Evolutionary conservation across 805 yeast species (phyloP).

Genomic region (Myxozyma lipomycoides): DNA sequence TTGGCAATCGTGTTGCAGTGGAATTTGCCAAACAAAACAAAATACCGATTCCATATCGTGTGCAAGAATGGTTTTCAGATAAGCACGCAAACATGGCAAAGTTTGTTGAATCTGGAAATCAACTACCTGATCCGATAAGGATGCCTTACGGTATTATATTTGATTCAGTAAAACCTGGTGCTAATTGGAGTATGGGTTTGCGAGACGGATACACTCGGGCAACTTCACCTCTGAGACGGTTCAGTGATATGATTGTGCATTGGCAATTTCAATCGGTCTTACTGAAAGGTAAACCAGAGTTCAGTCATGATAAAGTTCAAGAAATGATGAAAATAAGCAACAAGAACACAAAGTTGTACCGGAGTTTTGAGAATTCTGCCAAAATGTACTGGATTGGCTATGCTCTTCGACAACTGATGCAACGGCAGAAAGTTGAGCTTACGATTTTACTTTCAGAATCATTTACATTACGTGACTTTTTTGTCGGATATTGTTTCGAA

Average conservation of each 20-base stretch:
- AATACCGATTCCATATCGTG: slow-evolving; percentile 33
- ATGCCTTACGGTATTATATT: no score
- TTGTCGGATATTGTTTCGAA: slow-evolving; percentile 13
- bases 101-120: not conserved
- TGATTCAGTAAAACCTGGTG: slow-evolving; percentile 4
- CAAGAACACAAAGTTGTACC: not conserved
- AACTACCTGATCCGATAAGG: not conserved
- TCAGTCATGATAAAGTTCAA: slow-evolving; percentile 10
- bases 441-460: slow-evolving; percentile 9
- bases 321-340: not conserved
- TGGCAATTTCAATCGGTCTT: slow-evolving; percentile 60
- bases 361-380: not conserved
- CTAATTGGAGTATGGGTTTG: slow-evolving; percentile 44
- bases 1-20: slow-evolving; percentile 54
- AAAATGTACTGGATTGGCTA: not conserved
- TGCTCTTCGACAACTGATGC: slow-evolving; percentile 1
- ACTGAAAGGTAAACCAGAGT: slow-evolving; percentile 24
- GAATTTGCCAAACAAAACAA: slow-evolving; percentile 24
- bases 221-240: slow-evolving; percentile 86
- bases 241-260: slow-evolving; percentile 74
- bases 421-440: not conserved
- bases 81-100: not conserved
- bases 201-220: slow-evolving; percentile 56
- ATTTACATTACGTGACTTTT: slow-evolving; percentile 2
- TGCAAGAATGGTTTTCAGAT: not conserved